Percentiles rank a stretch among this genome's conserved stretches.
Evolutionary conservation across 768 basidiomycete species (phyloP).

Genomic region (Rhodotorula kratochvilovae): DNA sequence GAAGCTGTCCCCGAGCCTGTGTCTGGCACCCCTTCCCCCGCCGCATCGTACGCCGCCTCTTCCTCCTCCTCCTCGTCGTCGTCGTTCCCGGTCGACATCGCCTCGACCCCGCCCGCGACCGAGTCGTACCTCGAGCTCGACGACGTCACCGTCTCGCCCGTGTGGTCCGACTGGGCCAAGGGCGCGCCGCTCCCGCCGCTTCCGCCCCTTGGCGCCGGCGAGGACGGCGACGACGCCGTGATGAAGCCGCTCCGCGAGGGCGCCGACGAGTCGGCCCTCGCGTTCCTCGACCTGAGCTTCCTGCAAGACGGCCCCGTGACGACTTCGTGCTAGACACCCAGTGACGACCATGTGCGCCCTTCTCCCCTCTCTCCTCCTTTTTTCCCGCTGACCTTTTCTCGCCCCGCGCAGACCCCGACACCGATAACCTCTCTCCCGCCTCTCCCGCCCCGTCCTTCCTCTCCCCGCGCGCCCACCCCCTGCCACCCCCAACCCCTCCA

Average conservation of each 20-base stretch:
- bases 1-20: constrained; percentile 17
- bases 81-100: constrained; percentile 3
- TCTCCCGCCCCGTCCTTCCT: background rate
- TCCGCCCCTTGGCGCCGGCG: background rate
- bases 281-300: constrained; percentile 21
- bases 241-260: background rate
- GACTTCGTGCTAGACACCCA: background rate
- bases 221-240: background rate
- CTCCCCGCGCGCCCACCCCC: background rate
- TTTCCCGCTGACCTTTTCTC: background rate
- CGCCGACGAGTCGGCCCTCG: constrained; percentile 7
- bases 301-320: constrained; percentile 3
- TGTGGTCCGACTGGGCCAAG: constrained; percentile 25
- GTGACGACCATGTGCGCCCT: background rate
- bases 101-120: constrained; percentile 9
- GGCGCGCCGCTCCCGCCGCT: background rate
- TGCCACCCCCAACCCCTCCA: background rate
- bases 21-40: background rate
- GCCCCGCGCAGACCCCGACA: constrained; percentile 16
- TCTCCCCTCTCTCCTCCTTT: background rate
- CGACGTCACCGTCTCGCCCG: constrained; percentile 9
- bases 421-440: constrained; percentile 7
- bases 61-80: background rate
- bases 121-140: constrained; percentile 28
- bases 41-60: background rate